These are phyloP conservation scores for Paralagenidium karlingii DNA, from an alignment of 352 stramenopile species.

Conservation along the genomic window DNA sequence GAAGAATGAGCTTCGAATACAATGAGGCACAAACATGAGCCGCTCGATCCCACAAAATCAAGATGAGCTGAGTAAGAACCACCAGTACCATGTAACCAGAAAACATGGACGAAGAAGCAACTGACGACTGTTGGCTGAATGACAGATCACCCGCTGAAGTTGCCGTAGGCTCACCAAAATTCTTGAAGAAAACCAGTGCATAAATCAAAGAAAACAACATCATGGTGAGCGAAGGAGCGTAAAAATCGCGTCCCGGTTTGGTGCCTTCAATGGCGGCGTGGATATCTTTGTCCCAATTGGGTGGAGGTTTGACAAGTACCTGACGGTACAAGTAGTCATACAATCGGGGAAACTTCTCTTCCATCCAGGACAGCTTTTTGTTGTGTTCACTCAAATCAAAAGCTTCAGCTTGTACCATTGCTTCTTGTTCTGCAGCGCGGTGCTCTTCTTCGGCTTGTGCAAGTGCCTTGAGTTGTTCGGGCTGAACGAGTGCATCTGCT, in stretches of 20 bases:
- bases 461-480: not conserved
- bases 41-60: conserved; percentile 81
- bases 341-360: conserved; percentile 27
- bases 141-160: conserved; percentile 16
- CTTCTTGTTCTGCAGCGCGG: conserved; percentile 41
- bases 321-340: conserved; percentile 58
- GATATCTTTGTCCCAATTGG: conserved; percentile 80
- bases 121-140: no score
- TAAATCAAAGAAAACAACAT: conserved; percentile 55
- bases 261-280: conserved; percentile 61
- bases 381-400: conserved; percentile 18
- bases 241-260: conserved; percentile 71
- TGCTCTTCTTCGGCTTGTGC: conserved; percentile 6
- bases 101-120: conserved; percentile 54
- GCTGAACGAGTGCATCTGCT: not conserved
- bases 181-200: conserved; percentile 64
- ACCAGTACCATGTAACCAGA: conserved; percentile 80
- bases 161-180: conserved; percentile 38
- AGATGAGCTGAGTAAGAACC: conserved; percentile 62
- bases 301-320: conserved; percentile 44
- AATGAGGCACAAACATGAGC: conserved; percentile 69
- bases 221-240: conserved; percentile 46
- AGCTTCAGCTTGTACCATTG: conserved; percentile 40
- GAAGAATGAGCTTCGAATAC: conserved; percentile 52
- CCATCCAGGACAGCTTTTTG: conserved; percentile 40